Evolutionary conservation across 345 rosid genomes (phyloP).

Genomic region (Salix viminalis): DNA sequence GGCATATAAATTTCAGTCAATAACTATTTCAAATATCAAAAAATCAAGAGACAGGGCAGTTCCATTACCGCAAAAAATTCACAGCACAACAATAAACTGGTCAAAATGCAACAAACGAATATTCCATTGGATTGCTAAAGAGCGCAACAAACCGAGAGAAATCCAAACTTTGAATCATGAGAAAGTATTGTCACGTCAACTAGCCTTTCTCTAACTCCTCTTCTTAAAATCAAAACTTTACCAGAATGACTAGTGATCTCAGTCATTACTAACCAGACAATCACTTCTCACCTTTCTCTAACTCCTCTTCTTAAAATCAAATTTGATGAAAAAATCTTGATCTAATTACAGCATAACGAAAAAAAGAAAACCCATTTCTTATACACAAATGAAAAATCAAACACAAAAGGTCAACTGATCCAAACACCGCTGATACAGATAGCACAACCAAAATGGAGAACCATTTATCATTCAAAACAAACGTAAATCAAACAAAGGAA

Average conservation of each 20-base stretch:
- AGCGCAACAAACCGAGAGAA: background rate
- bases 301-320: background rate
- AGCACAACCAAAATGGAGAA: background rate
- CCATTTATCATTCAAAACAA: background rate
- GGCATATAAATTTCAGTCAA: slow-evolving; percentile 22
- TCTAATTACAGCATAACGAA: background rate
- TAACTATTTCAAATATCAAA: background rate
- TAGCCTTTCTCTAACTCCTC: background rate
- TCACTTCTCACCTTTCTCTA: background rate
- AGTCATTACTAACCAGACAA: background rate
- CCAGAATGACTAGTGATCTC: background rate
- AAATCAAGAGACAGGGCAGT: background rate
- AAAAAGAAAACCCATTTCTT: background rate
- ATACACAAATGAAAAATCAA: background rate
- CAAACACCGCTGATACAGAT: background rate
- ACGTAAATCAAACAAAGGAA: background rate
- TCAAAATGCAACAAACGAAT: background rate
- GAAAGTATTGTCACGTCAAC: background rate
- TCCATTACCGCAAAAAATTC: background rate
- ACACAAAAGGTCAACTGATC: background rate
- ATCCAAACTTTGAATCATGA: background rate
- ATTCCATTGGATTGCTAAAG: background rate
- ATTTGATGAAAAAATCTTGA: background rate
- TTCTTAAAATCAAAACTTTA: too few species aligned
- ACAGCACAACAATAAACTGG: background rate